phyloP scores from a whole-genome alignment of 306 rosid genomes.

The Begonia fuchsioides region DNA sequence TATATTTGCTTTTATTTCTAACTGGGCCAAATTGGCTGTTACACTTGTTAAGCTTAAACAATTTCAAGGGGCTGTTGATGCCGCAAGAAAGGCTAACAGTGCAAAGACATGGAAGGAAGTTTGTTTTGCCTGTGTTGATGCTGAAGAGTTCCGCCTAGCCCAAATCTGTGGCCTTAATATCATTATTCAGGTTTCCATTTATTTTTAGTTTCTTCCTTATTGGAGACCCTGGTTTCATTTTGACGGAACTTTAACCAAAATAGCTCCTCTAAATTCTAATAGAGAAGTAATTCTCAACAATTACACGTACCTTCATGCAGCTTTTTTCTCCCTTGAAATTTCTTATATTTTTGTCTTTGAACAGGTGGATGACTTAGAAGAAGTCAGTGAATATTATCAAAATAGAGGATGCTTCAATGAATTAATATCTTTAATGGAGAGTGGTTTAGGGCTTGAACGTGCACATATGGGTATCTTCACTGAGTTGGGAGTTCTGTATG shows the following conservation, averaged over 20 bases:
- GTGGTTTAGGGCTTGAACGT: conserved; percentile 95
- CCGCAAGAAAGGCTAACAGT: conserved; percentile 98
- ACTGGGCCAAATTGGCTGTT: conserved; percentile 96
- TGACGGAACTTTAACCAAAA: too few species aligned
- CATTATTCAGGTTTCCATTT: conserved; percentile 63
- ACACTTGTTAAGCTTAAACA: conserved; percentile 90
- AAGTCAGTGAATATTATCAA: conserved; percentile 97
- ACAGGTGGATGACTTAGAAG: conserved; percentile 99
- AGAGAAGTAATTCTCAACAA: too few species aligned
- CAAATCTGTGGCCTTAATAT: conserved; percentile 98
- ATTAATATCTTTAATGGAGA: conserved; percentile 97
- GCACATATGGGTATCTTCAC: conserved; percentile 99
- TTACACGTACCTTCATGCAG: too few species aligned
- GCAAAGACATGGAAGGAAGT: conserved; percentile 99
- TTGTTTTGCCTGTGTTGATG: conserved; percentile 98
- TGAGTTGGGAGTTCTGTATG: conserved; percentile 94
- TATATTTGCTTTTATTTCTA: conserved; percentile 82
- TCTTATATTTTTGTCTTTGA: too few species aligned
- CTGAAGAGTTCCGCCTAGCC: conserved; percentile 98
- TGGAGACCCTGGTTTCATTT: too few species aligned
- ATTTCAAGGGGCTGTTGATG: conserved; percentile 99
- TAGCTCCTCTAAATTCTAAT: too few species aligned
- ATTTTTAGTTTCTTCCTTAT: too few species aligned
- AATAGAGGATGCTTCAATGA: conserved; percentile 98
- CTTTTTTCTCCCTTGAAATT: too few species aligned